Evolutionary conservation across 2,329 filamentous ascomycete species (phyloP), one percentile per base, ranked within the genome.

Genomic region (Macrophomina phaseolina): DNA sequence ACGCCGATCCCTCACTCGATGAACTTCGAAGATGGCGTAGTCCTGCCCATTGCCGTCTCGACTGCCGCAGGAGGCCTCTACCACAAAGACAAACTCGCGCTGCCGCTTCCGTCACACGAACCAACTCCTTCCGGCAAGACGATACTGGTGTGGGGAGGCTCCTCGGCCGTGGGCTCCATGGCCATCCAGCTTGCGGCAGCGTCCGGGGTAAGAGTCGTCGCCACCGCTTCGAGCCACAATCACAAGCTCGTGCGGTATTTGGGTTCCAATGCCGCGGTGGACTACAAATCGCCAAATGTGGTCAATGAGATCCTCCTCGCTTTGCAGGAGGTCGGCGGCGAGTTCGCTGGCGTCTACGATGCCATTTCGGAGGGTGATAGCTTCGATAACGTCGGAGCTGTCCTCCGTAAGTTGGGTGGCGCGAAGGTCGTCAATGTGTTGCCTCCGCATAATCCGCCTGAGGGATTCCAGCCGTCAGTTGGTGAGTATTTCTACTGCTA

Each of bases 1-100:
- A 71, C 78, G 5, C 76, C 77, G 49, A 77, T 83, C 56, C 81
- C 81, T 0, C 69, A 71, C 46, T 72, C 71, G 6, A 67, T 81
- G 34, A 72, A 76, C 55, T 83, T 74, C 70, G 76, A 70, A 9
- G 68, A 77, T 8, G 81, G 76, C 30, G 70, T 75, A 32, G 80
- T 83, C 23, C 76, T 84, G 1, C 81, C 82, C 1, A 74, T 83
- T 11, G 79, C 79, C 18, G 73, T 83, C 63, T 78, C 79, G 32
- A 83, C 82, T 4, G 80, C 81, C n/a, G 73, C 79, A 23, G 73
- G 74, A 16, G 78, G 76, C 34, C 78, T 84, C 16, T 83, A 79
- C 74, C 75, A 76, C 38, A 67, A 71, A 32, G 73, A 76, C 52
- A 72, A 77, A 45, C 76, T 83, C 11, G 76, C 73, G 8, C 75